phyloP scores from a whole-genome alignment of 306 rosid species.

The Medicago truncatula region MtrunA17r5.0-ANR NC_053045.1:55493501-55494000 shows the following conservation, averaged over 20 bases:
- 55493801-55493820: conserved; percentile 35
- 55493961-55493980: not conserved
- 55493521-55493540: conserved; percentile 13
- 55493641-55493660: conserved; percentile 38
- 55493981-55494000: too few relatives aligned
- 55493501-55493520: conserved; percentile 32
- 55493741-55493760: conserved; percentile 93
- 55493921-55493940: not conserved
- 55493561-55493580: conserved; percentile 26
- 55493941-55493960: not conserved
- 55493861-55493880: not conserved
- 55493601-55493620: conserved; percentile 21
- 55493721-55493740: conserved; percentile 75
- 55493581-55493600: conserved; percentile 31
- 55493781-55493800: conserved; percentile 92
- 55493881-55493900: not conserved
- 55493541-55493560: conserved; percentile 12
- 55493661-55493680: conserved; percentile 40
- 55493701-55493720: conserved; percentile 51
- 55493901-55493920: conserved; percentile 1
- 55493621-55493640: conserved; percentile 25
- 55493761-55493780: conserved; percentile 91
- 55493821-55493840: conserved; percentile 34
- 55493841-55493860: conserved; percentile 27
- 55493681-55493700: conserved; percentile 73